Conservation (phyloP, 257 asterid species). For the Eucommia ulmoides region DNA sequence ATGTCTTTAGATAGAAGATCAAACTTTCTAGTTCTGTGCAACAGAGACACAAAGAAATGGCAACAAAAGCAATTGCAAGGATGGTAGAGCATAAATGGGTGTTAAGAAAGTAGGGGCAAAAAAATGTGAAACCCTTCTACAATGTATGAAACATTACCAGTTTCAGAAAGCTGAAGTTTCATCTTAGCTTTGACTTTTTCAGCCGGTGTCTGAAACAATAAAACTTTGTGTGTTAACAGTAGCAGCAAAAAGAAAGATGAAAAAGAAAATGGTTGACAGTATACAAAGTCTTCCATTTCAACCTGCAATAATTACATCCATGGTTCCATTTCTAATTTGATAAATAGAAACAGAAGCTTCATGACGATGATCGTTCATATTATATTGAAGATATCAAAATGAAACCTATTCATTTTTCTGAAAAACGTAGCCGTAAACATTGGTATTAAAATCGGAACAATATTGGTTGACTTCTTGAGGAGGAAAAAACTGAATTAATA, state of each 20-base stretch:
- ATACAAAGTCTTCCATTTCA: not conserved
- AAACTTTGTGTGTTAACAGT: not conserved
- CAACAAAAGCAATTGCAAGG: not conserved
- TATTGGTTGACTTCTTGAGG: too few relatives aligned
- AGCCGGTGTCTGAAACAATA: slow-evolving; percentile 54
- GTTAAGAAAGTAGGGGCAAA: not conserved
- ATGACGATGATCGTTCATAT: too few relatives aligned
- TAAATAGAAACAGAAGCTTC: too few relatives aligned
- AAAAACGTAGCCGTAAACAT: too few relatives aligned
- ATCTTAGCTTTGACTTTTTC: slow-evolving; percentile 90
- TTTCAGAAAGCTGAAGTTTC: slow-evolving; percentile 81
- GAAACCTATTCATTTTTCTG: too few relatives aligned
- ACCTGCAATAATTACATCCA: not conserved
- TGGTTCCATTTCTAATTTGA: too few relatives aligned
- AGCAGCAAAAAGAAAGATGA: not conserved
- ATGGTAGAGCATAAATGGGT: not conserved
- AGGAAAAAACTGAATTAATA: too few relatives aligned
- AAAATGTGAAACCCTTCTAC: not conserved
- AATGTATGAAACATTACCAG: slow-evolving; percentile 37
- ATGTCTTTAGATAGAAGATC: not conserved
- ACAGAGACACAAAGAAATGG: not conserved
- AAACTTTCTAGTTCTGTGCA: not conserved
- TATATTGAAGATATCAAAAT: too few relatives aligned
- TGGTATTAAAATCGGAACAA: too few relatives aligned
- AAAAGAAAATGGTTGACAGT: not conserved